Conservation (phyloP, 2,329 filamentous ascomycete species). For the Coniella vitis region DNA sequence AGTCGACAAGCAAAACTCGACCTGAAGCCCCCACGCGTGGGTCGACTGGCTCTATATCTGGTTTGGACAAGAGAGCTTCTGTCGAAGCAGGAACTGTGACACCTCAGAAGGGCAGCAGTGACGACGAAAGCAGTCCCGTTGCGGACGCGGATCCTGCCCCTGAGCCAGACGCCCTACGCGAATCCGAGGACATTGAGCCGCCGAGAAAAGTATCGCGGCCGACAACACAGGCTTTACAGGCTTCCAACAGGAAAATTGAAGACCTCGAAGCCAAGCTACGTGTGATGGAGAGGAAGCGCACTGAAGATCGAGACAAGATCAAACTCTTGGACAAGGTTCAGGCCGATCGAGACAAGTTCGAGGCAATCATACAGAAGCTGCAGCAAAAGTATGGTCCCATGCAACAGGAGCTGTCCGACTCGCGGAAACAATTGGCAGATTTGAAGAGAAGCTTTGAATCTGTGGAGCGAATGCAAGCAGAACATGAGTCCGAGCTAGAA, state of each 20-base stretch:
- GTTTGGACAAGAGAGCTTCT: conserved; percentile 31
- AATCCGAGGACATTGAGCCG: conserved; percentile 25
- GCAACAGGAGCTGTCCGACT: conserved; percentile 68
- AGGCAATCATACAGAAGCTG: conserved; percentile 81
- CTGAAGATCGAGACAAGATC: conserved; percentile 79
- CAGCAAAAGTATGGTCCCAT: conserved; percentile 83
- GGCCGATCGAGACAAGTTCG: conserved; percentile 69
- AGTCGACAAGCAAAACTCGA: conserved; percentile 32
- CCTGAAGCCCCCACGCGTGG: conserved; percentile 21
- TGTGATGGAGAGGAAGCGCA: conserved; percentile 78
- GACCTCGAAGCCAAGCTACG: conserved; percentile 83
- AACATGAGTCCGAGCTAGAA: conserved; percentile 80
- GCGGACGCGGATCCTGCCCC: conserved; percentile 40
- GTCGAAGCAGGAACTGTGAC: conserved; percentile 29
- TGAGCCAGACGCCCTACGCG: conserved; percentile 45
- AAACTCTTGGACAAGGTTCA: conserved; percentile 72
- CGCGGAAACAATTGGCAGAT: conserved; percentile 73
- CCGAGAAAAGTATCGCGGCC: conserved; percentile 19
- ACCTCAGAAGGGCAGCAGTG: conserved; percentile 38
- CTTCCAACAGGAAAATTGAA: conserved; percentile 64
- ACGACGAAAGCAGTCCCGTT: conserved; percentile 41
- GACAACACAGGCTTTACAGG: conserved; percentile 19
- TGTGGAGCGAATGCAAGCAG: conserved; percentile 68
- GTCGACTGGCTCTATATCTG: conserved; percentile 34
- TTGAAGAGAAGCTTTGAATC: conserved; percentile 57